phyloP scores from a whole-genome alignment of 1,284 basidiomycete genomes.

The Cryptococcus maquisensis region DNA sequence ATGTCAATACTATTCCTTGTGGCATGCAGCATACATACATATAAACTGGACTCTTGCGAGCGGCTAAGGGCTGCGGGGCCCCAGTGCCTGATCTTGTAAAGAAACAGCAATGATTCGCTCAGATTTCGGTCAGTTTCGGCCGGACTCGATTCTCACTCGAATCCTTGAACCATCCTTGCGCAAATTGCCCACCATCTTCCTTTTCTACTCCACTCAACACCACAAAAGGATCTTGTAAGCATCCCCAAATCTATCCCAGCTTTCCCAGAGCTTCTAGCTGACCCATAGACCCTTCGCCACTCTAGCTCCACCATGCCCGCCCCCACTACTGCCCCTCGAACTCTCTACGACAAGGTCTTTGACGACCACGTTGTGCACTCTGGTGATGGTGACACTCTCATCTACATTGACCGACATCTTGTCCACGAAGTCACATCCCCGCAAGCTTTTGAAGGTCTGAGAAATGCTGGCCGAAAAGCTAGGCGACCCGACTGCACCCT shows the following conservation, averaged over 20 bases:
- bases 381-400: constrained; percentile 76
- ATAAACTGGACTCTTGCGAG: too few species aligned
- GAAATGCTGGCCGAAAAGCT: constrained; percentile 74
- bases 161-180: background rate
- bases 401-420: constrained; percentile 94
- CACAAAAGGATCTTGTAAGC: background rate
- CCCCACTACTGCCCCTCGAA: constrained; percentile 59
- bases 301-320: constrained; percentile 42
- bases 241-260: background rate
- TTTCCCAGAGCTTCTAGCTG: background rate
- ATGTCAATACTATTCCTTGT: background rate
- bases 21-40: background rate
- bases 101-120: too few species aligned
- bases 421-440: constrained; percentile 95
- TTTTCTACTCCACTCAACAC: background rate
- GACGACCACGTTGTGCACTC: constrained; percentile 85
- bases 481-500: constrained; percentile 90
- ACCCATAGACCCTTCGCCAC: constrained; percentile 5
- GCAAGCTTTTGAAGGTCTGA: constrained; percentile 92
- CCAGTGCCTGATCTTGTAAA: too few species aligned
- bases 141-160: background rate
- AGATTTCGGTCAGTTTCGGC: too few species aligned
- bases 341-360: constrained; percentile 94
- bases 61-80: too few species aligned
- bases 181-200: background rate